A percentile compares a stretch with the other conserved stretches of the same genome.
Evolutionary conservation across 2,329 filamentous ascomycete species (phyloP).

Genomic region (Trichoderma sp.): DNA sequence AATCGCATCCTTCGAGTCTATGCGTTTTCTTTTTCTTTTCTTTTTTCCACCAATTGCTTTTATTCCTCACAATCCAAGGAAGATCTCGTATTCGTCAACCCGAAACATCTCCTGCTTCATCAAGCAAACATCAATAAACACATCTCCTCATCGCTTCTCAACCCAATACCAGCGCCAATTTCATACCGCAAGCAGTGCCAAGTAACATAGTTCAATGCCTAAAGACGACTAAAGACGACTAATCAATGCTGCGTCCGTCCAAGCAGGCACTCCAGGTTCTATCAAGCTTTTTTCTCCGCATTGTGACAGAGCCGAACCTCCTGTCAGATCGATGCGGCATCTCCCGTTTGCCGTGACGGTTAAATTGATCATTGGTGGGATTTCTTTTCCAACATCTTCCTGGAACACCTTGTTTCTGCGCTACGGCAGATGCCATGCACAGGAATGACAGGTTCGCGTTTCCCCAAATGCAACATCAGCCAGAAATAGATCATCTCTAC

Average conservation of each 20-base stretch:
- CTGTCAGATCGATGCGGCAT: neutral
- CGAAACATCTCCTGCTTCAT: neutral
- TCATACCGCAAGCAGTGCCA: neutral
- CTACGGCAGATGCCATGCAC: neutral
- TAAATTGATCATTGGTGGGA: constrained; percentile 3
- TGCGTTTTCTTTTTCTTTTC: neutral
- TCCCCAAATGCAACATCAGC: neutral
- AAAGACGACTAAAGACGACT: neutral
- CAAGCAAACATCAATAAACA: neutral
- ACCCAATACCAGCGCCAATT: neutral
- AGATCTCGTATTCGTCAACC: neutral
- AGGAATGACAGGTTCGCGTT: constrained; percentile 14
- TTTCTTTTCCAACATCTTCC: neutral
- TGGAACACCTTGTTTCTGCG: neutral
- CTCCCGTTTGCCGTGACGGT: neutral
- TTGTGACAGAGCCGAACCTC: neutral
- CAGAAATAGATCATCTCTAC: neutral
- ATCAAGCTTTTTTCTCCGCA: neutral
- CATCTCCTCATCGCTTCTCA: neutral
- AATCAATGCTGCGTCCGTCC: neutral
- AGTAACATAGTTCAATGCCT: neutral
- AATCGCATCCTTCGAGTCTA: neutral
- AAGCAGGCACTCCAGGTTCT: neutral
- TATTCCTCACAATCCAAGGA: neutral
- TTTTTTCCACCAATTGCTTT: constrained; percentile 13